Evolutionary conservation across 202 grass and related monocot genomes (phyloP).

Genomic region (Bolboschoenoplectus hybrid): DNA sequence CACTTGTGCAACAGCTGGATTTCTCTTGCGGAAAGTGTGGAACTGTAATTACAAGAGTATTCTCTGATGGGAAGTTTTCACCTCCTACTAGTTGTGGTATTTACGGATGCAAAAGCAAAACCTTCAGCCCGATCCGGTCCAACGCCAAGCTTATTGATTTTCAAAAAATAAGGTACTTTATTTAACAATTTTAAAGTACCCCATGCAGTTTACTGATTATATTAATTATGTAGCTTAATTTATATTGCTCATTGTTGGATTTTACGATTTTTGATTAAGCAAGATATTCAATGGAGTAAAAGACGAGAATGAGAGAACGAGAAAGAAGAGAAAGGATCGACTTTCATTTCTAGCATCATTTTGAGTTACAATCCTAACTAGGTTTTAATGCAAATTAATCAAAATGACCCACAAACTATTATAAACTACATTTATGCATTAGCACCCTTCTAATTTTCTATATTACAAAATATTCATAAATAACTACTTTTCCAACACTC

Average conservation of each 20-base stretch:
- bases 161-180: conserved; percentile 86
- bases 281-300: no score
- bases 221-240: conserved; percentile 36
- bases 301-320: no score
- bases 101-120: conserved; percentile 79
- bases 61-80: conserved; percentile 87
- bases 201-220: conserved; percentile 15
- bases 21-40: conserved; percentile 76
- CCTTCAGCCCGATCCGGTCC: conserved; percentile 66
- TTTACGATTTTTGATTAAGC: no score
- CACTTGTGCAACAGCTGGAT: conserved; percentile 62
- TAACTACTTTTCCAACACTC: no score
- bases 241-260: background rate
- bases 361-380: no score
- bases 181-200: conserved; percentile 4
- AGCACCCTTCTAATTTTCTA: no score
- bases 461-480: no score
- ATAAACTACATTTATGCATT: no score
- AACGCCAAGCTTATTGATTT: conserved; percentile 76
- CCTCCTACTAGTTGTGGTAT: conserved; percentile 63
- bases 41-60: conserved; percentile 41
- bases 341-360: no score
- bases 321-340: no score
- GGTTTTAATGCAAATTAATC: no score
- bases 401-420: no score